Conservation (phyloP, 2,329 filamentous ascomycete genomes). For the Cladosporium colombiae region DNA sequence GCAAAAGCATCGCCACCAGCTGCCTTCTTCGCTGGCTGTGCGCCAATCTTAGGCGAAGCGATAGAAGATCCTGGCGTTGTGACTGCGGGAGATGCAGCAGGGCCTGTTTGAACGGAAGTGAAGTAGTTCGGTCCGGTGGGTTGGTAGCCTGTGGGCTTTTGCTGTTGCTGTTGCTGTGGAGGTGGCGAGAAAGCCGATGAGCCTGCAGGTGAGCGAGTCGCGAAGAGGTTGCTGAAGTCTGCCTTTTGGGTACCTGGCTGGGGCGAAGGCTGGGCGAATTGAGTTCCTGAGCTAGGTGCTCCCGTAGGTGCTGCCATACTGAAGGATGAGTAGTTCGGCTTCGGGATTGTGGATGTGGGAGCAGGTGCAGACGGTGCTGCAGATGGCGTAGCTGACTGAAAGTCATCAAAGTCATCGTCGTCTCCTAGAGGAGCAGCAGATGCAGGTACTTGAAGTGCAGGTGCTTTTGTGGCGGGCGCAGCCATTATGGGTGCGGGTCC, state of each 20-base stretch:
- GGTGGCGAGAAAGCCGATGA: conserved; percentile 41
- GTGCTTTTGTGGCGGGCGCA: conserved; percentile 25
- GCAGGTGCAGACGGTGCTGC: conserved; percentile 48
- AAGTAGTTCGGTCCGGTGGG: conserved; percentile 90
- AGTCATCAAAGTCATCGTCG: conserved; percentile 97
- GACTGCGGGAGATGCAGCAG: conserved; percentile 36
- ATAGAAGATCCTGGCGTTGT: conserved; percentile 45
- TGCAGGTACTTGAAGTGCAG: conserved; percentile 18
- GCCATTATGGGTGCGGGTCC: conserved; percentile 46
- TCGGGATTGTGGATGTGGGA: conserved; percentile 38
- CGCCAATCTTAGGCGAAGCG: conserved; percentile 41
- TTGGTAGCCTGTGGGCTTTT: conserved; percentile 68
- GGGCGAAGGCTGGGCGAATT: conserved; percentile 80
- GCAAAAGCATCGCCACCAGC: conserved; percentile 83
- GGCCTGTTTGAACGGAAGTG: conserved; percentile 65
- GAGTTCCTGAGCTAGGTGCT: conserved; percentile 49
- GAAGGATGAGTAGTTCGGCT: conserved; percentile 43
- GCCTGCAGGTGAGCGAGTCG: conserved; percentile 51
- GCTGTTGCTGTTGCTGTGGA: conserved; percentile 44
- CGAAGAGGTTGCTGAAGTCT: conserved; percentile 78
- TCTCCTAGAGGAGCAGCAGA: conserved; percentile 53
- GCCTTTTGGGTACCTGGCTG: conserved; percentile 74
- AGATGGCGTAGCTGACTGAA: conserved; percentile 79
- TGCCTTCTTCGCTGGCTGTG: conserved; percentile 44
- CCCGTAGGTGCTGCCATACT: conserved; percentile 50